phyloP scores from a whole-genome alignment of 768 basidiomycete species.

The Tulasnella sp. region DNA sequence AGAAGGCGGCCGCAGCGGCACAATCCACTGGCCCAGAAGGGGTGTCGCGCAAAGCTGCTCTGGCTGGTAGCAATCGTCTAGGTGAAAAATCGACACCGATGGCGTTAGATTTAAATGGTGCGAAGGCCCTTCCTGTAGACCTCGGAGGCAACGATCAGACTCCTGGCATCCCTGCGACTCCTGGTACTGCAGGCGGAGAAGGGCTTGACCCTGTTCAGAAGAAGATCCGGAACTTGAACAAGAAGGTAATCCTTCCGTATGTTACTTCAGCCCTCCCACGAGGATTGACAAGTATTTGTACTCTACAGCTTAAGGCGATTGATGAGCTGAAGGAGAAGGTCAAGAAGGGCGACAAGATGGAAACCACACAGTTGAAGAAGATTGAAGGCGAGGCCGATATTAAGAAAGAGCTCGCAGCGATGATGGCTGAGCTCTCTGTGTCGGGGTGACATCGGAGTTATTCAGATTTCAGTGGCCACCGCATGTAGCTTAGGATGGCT shows the following conservation, averaged over 20 bases:
- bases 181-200: slow-evolving; percentile 37
- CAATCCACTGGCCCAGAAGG: neutral
- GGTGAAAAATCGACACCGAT: neutral
- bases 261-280: slow-evolving; percentile 5
- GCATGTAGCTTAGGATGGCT: too few relatives aligned
- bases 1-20: slow-evolving; percentile 20
- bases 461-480: too few relatives aligned
- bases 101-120: slow-evolving; percentile 6
- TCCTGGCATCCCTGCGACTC: slow-evolving; percentile 38
- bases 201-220: slow-evolving; percentile 70
- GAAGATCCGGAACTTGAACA: slow-evolving; percentile 88
- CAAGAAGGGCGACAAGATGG: slow-evolving; percentile 80
- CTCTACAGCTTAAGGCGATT: slow-evolving; percentile 86
- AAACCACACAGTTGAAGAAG: slow-evolving; percentile 94
- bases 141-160: neutral
- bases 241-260: slow-evolving; percentile 57
- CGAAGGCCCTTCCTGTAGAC: neutral
- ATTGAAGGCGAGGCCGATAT: slow-evolving; percentile 86
- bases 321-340: slow-evolving; percentile 93
- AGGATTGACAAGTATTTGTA: slow-evolving; percentile 9
- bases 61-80: neutral
- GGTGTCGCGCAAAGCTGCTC: neutral
- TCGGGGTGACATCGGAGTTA: too few relatives aligned
- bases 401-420: slow-evolving; percentile 55
- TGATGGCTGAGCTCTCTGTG: slow-evolving; percentile 15